Percentiles rank a stretch among this genome's conserved stretches.
Conservation (phyloP, 2,329 filamentous ascomycete species). For the Coccinonectria pachysandricola region DNA sequence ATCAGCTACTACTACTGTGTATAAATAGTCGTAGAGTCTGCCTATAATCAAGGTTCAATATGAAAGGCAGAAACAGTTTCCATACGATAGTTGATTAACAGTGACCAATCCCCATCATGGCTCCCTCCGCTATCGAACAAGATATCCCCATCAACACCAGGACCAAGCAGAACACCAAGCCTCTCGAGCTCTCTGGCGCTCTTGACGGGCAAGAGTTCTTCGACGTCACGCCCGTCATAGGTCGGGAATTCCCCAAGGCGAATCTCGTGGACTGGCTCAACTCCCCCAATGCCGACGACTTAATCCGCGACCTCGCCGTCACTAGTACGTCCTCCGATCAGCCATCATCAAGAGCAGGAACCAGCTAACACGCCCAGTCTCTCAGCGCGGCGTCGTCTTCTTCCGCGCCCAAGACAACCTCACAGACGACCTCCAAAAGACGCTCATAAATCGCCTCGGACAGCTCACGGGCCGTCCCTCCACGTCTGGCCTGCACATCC, state of each 20-base stretch:
- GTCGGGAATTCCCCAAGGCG: slow-evolving; percentile 48
- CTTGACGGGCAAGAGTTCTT: slow-evolving; percentile 43
- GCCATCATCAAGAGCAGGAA: neutral
- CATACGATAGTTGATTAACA: too few relatives aligned
- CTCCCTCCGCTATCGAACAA: slow-evolving; percentile 9
- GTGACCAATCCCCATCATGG: slow-evolving; percentile 9
- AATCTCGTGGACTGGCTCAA: slow-evolving; percentile 52
- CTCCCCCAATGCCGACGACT: slow-evolving; percentile 50
- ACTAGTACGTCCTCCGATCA: slow-evolving; percentile 37
- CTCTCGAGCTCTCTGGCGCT: slow-evolving; percentile 38
- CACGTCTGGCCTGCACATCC: slow-evolving; percentile 48
- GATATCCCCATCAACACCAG: slow-evolving; percentile 7
- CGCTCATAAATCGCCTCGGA: slow-evolving; percentile 50
- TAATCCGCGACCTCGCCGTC: slow-evolving; percentile 56
- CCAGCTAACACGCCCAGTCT: slow-evolving; percentile 36
- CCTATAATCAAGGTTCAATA: too few relatives aligned
- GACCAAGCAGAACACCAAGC: slow-evolving; percentile 22
- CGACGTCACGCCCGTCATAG: slow-evolving; percentile 52
- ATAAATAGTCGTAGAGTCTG: too few relatives aligned
- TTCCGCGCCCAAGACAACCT: slow-evolving; percentile 55
- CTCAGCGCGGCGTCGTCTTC: slow-evolving; percentile 59
- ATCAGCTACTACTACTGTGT: too few relatives aligned
- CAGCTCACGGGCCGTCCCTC: slow-evolving; percentile 46
- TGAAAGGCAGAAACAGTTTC: too few relatives aligned
- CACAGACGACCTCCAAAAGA: slow-evolving; percentile 54